Evolutionary conservation across 306 rosid species (phyloP).

Genomic region (Pterocarpus macrocarpus): DNA sequence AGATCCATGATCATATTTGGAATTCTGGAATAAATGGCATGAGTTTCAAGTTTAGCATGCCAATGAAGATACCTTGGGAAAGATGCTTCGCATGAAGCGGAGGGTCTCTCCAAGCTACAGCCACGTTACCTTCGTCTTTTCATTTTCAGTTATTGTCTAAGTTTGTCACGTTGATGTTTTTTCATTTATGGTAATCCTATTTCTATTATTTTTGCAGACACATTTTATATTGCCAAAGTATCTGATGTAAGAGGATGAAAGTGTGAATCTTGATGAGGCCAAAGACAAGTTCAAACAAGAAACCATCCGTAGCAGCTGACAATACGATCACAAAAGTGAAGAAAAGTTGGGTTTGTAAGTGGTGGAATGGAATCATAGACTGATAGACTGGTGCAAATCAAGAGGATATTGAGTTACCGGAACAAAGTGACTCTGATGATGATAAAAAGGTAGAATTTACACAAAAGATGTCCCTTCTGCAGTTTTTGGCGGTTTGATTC

Average conservation of each 20-base stretch:
- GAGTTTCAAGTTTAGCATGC: conserved; percentile 93
- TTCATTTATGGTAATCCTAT: conserved; percentile 23
- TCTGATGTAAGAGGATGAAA: conserved; percentile 92
- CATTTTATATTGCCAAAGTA: conserved; percentile 86
- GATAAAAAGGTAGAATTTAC: conserved; percentile 76
- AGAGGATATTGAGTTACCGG: conserved; percentile 87
- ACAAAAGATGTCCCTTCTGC: conserved; percentile 88
- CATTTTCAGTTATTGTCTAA: conserved; percentile 20
- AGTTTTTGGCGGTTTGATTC: conserved; percentile 83
- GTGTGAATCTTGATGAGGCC: conserved; percentile 81
- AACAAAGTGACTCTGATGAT: conserved; percentile 84
- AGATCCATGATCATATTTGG: conserved; percentile 85
- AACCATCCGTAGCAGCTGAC: conserved; percentile 66
- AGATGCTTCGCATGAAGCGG: conserved; percentile 93
- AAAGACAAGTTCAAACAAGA: conserved; percentile 89
- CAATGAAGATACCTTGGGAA: conserved; percentile 93
- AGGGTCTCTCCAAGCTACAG: conserved; percentile 95
- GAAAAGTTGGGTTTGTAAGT: conserved; percentile 89
- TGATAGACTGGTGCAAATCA: conserved; percentile 55
- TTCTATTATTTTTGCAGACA: conserved; percentile 65
- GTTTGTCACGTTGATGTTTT: not conserved
- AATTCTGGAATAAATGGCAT: conserved; percentile 92
- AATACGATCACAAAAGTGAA: conserved; percentile 51
- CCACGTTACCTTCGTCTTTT: conserved; percentile 62
- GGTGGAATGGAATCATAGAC: conserved; percentile 79